Evolutionary conservation across 2,329 filamentous ascomycete genomes (phyloP).

Genomic region (Keithomyces neogunnii): DNA sequence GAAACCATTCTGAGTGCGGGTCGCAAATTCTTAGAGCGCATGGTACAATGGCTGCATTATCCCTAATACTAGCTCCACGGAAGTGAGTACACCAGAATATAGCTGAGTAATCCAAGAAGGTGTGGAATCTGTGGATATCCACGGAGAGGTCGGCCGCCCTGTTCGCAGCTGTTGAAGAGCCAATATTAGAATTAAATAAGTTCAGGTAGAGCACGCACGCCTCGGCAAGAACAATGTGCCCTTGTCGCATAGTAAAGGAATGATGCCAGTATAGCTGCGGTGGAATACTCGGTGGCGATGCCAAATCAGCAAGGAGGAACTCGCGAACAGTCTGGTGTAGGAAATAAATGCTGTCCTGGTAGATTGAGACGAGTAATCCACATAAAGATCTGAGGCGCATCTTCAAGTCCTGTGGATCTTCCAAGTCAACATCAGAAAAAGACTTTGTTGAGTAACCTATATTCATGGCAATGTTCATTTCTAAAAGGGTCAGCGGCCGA

Average conservation of each 20-base stretch:
- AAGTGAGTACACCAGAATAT: too few relatives aligned
- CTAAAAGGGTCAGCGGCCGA: background rate
- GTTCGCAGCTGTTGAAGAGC: too few relatives aligned
- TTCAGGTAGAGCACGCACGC: background rate
- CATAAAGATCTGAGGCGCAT: conserved; percentile 14
- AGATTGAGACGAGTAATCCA: conserved; percentile 19
- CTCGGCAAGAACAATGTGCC: background rate
- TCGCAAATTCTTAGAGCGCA: too few relatives aligned
- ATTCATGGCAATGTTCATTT: background rate
- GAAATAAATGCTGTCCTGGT: conserved; percentile 19
- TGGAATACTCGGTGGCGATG: conserved; percentile 3
- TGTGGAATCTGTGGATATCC: too few relatives aligned
- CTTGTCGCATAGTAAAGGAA: background rate
- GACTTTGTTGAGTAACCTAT: background rate
- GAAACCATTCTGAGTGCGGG: too few relatives aligned
- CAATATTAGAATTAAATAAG: background rate
- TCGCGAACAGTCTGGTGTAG: conserved; percentile 24
- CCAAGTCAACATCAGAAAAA: background rate
- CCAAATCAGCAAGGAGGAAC: conserved; percentile 17
- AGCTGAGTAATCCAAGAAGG: too few relatives aligned
- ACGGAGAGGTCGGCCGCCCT: too few relatives aligned
- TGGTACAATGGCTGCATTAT: too few relatives aligned
- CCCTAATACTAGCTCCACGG: too few relatives aligned
- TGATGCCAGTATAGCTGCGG: background rate
- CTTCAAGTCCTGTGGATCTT: conserved; percentile 9